Base-by-base conservation (phyloP, 1,284 basidiomycete species). In the Apiotrichum gamsii region DNA sequence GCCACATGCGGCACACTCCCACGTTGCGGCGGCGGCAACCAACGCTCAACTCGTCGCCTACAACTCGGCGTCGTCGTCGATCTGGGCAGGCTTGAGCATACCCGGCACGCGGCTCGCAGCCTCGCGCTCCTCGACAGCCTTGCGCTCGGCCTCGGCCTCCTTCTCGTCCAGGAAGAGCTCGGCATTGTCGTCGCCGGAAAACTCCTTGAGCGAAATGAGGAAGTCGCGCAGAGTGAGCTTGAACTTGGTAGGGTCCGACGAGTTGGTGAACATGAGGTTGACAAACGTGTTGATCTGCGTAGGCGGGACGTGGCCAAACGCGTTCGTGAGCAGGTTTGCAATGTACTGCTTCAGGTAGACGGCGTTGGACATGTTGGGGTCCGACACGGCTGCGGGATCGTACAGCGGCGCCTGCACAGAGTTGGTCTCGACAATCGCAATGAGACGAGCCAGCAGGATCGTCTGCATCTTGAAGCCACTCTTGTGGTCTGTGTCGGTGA, bases 401-500 rank as follows among this genome's bases (percentile, higher is more conserved):
- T 83, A 96, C 48, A 99, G 74, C 11, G 93, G 90, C 3, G 85
- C 83, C 52, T 83, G 81, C 59, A 97, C 87, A 44, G 80, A 74
- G 62, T 85, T 84, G 38, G 79, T 81, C 72, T 94, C 89, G 39
- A 95, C 89, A 31, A 98, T 81, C 69, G 90, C 87, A 80, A 94
- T 95, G 76, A 99, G 81, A 32, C 90, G 82, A 13, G 90, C 88
- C 36, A 99, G 81, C n/a, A 96, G 78, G 57, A 86, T 74, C 58
- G 84, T 85, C 72, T 93, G 90, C 50, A 90, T 78, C 73, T 93
- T 93, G 78, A 94, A 93, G 18, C 76, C 93, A 65, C 88, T 90
- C 82, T 98, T 97, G 78, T 98, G 94, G 72, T 97, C 94, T 13
- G 94, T 84, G 68, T 98, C 94, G 21, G 94, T 98, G 43, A 98